Evolutionary conservation across 176 grass and related monocot species (phyloP).

Genomic region (Themeda triandra): DNA sequence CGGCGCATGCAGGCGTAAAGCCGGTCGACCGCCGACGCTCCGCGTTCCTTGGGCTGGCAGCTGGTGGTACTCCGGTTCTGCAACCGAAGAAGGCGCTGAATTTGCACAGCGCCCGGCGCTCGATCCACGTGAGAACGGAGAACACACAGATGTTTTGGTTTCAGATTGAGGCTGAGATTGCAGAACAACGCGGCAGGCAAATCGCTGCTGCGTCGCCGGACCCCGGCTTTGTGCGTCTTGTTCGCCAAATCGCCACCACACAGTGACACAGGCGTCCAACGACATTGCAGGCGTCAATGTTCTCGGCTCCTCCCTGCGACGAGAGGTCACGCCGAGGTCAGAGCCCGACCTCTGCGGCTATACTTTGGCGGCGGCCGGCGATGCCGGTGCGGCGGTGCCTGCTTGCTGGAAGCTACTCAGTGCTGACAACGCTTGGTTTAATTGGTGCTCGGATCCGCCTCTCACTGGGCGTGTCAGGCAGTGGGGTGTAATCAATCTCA

Average conservation of each 20-base stretch:
- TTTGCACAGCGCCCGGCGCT: not conserved
- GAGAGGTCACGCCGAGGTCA: too few relatives aligned
- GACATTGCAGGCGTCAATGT: not conserved
- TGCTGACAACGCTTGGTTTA: not conserved
- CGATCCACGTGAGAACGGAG: not conserved
- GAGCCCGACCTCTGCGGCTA: not conserved
- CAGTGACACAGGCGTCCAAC: not conserved
- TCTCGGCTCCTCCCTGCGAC: not conserved
- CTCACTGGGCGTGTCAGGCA: not conserved
- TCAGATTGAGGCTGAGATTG: not conserved
- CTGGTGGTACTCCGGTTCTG: not conserved
- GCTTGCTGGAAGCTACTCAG: not conserved
- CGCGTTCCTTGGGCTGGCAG: not conserved
- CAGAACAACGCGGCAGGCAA: not conserved
- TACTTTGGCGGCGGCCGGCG: not conserved
- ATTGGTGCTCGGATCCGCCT: not conserved
- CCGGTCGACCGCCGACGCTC: not conserved
- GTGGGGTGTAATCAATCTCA: not conserved
- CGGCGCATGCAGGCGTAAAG: constrained; percentile 28
- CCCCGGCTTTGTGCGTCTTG: not conserved
- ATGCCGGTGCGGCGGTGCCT: not conserved
- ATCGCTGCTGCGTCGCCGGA: not conserved
- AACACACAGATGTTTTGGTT: not conserved
- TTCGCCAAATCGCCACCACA: not conserved
- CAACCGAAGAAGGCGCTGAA: not conserved